A percentile compares a stretch with the other conserved stretches of the same genome.
Evolutionary conservation across 2,329 filamentous ascomycete genomes (phyloP).

Genomic region (Ophiocordyceps robertsii): DNA sequence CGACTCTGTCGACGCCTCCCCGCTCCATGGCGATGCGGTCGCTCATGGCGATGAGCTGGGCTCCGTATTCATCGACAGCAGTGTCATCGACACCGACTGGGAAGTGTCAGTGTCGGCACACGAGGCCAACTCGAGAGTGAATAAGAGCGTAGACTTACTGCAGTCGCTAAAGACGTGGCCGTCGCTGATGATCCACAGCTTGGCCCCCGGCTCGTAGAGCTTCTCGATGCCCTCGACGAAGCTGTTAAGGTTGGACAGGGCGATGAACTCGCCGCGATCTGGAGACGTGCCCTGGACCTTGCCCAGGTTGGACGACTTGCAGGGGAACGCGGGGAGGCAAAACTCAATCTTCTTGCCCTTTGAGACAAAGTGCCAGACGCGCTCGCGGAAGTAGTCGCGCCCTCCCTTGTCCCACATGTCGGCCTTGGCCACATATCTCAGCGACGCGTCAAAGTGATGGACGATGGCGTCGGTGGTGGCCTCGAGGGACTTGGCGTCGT

Average conservation of each 20-base stretch:
- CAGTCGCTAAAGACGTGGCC: slow-evolving; percentile 28
- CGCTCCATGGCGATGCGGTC: slow-evolving; percentile 10
- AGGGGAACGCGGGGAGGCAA: slow-evolving; percentile 24
- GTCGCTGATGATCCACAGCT: slow-evolving; percentile 24
- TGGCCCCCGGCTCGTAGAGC: slow-evolving; percentile 18
- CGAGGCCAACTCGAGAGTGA: background rate
- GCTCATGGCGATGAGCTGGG: slow-evolving; percentile 23
- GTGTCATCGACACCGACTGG: slow-evolving; percentile 28
- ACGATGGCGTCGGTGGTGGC: slow-evolving; percentile 4
- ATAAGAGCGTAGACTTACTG: slow-evolving; percentile 9
- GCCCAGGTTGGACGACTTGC: slow-evolving; percentile 22
- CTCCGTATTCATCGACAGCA: slow-evolving; percentile 24
- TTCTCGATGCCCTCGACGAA: slow-evolving; percentile 16
- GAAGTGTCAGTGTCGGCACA: background rate
- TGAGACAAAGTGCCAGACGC: slow-evolving; percentile 10
- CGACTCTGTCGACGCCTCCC: slow-evolving; percentile 11
- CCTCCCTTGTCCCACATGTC: slow-evolving; percentile 12
- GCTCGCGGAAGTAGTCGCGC: slow-evolving; percentile 8
- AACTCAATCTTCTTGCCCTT: slow-evolving; percentile 11
- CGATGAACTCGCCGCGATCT: slow-evolving; percentile 20
- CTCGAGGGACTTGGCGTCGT: background rate
- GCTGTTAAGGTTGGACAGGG: slow-evolving; percentile 14
- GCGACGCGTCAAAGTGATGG: slow-evolving; percentile 10
- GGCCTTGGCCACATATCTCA: slow-evolving; percentile 9
- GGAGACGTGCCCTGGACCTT: slow-evolving; percentile 19